These are phyloP conservation scores for Fagopyrum esculentum DNA, from an alignment of 148 eudicot genomes.

Conservation along the genomic window DNA sequence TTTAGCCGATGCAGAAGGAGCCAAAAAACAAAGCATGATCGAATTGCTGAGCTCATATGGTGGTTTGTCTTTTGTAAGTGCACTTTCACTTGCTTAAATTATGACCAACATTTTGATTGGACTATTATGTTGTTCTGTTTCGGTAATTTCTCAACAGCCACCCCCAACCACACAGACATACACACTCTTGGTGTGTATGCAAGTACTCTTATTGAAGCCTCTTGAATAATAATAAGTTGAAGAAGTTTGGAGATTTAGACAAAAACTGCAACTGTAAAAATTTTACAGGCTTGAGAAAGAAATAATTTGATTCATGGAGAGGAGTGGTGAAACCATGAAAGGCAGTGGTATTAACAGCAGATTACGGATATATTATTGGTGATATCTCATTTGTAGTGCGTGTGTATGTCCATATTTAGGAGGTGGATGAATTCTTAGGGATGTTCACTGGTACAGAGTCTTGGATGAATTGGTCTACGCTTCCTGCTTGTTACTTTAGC, in stretches of 20 bases:
- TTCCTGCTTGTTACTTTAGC: conserved; percentile 2
- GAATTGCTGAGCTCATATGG: conserved; percentile 79
- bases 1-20: conserved; percentile 99
- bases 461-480: not conserved
- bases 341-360: not conserved
- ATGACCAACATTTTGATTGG: not conserved
- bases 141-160: not conserved
- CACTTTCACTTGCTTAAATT: not conserved
- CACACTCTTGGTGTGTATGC: not conserved
- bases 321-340: not conserved
- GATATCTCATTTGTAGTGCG: not conserved
- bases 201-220: not conserved
- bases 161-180: not conserved
- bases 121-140: not conserved
- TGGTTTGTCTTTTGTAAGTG: conserved; percentile 86
- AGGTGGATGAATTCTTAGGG: not conserved
- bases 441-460: not conserved
- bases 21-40: conserved; percentile 62
- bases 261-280: not conserved
- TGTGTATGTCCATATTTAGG: not conserved
- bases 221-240: not conserved
- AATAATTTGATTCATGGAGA: not conserved
- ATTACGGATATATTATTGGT: not conserved
- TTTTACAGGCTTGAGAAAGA: not conserved
- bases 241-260: not conserved